These are phyloP conservation scores for Pyrenula aspistea DNA, from an alignment of 495 filamentous ascomycete species.

Conservation along the genomic window DNA sequence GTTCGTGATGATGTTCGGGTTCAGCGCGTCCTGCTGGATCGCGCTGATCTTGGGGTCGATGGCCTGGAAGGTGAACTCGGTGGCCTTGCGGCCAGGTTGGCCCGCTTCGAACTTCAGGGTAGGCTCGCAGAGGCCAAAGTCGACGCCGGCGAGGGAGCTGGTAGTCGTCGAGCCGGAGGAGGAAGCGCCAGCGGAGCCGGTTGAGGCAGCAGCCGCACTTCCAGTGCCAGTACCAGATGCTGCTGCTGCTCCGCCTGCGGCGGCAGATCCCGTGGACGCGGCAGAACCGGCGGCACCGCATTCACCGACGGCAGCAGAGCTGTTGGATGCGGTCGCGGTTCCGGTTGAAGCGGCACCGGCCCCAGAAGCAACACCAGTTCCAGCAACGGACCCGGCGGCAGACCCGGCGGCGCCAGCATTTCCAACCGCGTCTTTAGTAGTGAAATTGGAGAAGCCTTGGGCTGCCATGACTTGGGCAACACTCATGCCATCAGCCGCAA, in stretches of 20 bases:
- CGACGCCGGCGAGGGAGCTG: slow-evolving; percentile 21
- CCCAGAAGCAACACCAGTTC: slow-evolving; percentile 1
- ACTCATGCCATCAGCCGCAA: slow-evolving; percentile 38
- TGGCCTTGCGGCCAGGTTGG: slow-evolving; percentile 26
- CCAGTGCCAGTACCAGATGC: not conserved
- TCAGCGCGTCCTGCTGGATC: slow-evolving; percentile 64
- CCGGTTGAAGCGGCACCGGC: slow-evolving; percentile 10
- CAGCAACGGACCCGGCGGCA: not conserved
- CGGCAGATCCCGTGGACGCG: not conserved
- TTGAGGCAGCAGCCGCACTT: not conserved
- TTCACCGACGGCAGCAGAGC: slow-evolving; percentile 1
- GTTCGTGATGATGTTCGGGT: slow-evolving; percentile 71
- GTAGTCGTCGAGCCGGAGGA: slow-evolving; percentile 4
- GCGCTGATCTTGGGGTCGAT: slow-evolving; percentile 29
- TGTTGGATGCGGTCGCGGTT: slow-evolving; percentile 1
- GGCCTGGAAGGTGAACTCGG: slow-evolving; percentile 42
- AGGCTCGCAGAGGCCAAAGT: slow-evolving; percentile 41
- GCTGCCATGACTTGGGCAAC: slow-evolving; percentile 40
- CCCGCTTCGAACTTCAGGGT: slow-evolving; percentile 41
- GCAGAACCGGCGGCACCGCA: not conserved
- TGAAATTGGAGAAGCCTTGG: slow-evolving; percentile 46
- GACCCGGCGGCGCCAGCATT: slow-evolving; percentile 3
- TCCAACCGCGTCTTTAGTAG: slow-evolving; percentile 15
- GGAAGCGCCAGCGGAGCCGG: not conserved
- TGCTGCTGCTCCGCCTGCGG: not conserved